These are phyloP conservation scores for Neurospora sp. DNA, from an alignment of 495 filamentous ascomycete species.

Conservation along the genomic window DNA sequence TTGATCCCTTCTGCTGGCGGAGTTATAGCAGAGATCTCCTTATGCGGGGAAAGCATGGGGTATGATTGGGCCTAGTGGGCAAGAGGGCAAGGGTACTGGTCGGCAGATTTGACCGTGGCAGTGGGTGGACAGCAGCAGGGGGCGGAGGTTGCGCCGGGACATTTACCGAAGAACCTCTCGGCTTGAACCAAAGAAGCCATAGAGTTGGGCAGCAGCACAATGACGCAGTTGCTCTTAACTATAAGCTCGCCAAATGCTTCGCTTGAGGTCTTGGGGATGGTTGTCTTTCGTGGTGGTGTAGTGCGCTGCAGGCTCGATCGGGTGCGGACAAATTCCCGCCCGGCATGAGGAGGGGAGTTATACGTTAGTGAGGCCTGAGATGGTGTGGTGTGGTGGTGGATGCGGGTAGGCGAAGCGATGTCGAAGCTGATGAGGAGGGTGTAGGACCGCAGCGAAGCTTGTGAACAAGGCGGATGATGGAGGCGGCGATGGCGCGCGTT, in stretches of 20 bases:
- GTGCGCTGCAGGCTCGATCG: not conserved
- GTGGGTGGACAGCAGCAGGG: not conserved
- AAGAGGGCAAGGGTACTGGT: not conserved
- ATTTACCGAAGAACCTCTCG: not conserved
- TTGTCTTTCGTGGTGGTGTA: not conserved
- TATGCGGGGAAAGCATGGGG: not conserved
- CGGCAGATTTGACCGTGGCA: not conserved
- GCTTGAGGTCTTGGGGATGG: not conserved
- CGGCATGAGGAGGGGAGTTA: not conserved
- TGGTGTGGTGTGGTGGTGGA: not conserved
- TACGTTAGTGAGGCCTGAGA: not conserved
- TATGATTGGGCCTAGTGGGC: not conserved
- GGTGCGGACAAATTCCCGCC: not conserved
- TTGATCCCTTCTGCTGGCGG: not conserved
- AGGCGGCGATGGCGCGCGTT: not conserved
- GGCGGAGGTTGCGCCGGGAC: not conserved
- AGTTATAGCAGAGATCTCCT: not conserved
- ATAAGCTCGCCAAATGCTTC: not conserved
- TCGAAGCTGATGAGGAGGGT: not conserved
- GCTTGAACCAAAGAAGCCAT: not conserved
- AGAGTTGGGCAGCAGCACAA: not conserved
- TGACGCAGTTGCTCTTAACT: not conserved
- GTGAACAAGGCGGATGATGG: not conserved
- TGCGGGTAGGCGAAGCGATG: not conserved
- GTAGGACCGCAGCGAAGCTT: not conserved